Base-by-base conservation (phyloP, 1,284 basidiomycete genomes). In the Irpex sp. region DNA sequence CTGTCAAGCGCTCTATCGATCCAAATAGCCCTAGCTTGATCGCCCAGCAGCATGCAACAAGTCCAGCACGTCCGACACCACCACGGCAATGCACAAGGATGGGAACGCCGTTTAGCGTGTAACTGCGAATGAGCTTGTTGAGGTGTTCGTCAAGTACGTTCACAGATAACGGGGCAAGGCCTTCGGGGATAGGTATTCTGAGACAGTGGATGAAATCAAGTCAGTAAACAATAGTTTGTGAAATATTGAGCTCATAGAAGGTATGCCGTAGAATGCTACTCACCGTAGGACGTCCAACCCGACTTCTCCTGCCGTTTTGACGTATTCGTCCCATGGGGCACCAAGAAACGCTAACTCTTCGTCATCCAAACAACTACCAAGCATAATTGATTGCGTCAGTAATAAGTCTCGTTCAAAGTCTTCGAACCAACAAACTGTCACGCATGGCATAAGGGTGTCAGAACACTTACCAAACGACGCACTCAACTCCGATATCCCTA, bases 71-170 rank as follows among this genome's bases (percentile, higher is more conserved):
- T 0, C 97, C 97, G 4, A 99, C 92, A 5, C 97, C 97, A 39
- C 96, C 97, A 31, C 97, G 86, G 74, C 97, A 99, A 70, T 98
- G 97, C 5, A 92, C 92, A 5, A 98, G 83, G 2, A 97, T 84
- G 37, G 88, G 83, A 1, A 83, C 74, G 1, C 95, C 95, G 5
- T 79, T 79, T 6, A 96, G 77, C 0, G 95, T 93, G 71, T 96
- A 97, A 5, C 77, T 76, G 15, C 84, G 74, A 53, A 95, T 89
- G 61, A 98, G 78, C 49, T 81, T 77, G 6, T 82, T 81, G n/a
- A 99, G 79, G 63, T 92, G 83, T 0, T 74, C 78, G 71, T 98
- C 92, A 57, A 97, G 83, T 35, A 76, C 74, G 11, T 76, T 75
- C 5, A 90, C 80, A 9, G 87, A 85, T 1, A 87, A 79, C 0